Base-by-base conservation (phyloP, 805 yeast genomes). In the Blastobotrys muscicola region DNA sequence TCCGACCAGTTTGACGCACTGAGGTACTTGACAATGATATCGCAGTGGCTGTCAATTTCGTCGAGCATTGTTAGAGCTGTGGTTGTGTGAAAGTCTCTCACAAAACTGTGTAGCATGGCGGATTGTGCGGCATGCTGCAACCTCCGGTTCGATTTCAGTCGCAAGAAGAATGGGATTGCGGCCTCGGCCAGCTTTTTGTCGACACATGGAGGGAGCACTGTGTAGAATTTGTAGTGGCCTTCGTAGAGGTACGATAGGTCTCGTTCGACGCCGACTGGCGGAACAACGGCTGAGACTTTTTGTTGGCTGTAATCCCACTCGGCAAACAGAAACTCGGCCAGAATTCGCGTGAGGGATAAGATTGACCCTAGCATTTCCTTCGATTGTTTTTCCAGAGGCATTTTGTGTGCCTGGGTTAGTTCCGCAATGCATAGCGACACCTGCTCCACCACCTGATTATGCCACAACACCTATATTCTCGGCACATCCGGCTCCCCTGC, bases 1-100 rank as follows among this genome's bases (percentile, higher is more conserved):
- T 71, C 75, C 0, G 46, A 42, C 29, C 74, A 69, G 52, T 76
- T 75, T 2, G 79, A 61, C 11, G 78, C 74, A 1, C 80, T 73
- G 7, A 75, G 38, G 53, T 64, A 76, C 33, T 69, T 58, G 13
- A 72, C 50, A 5, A 77, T 58, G 26, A 66, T 57, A 12, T 68
- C 71, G 38, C 43, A 44, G 38, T 36, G 32, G 16, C 31, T 15
- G 42, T 45, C 51, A 33, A 45, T 46, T 31, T 47, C 45, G 26
- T 35, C 15, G 33, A 23, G 12, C 26, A 20, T 20, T 20, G 26
- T 20, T 20, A 20, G 6, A 20, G 26, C 26, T 20, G 26, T 20
- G 4, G 26, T 20, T 20, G 26, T 20, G 26, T 20, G 26, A 6
- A 20, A 20, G 26, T 20, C 26, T 20, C 26, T 20, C 26, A 20